Evolutionary conservation across 108 stramenopile genomes (phyloP).

Genomic region (Cylindrotheca fusiformis): DNA sequence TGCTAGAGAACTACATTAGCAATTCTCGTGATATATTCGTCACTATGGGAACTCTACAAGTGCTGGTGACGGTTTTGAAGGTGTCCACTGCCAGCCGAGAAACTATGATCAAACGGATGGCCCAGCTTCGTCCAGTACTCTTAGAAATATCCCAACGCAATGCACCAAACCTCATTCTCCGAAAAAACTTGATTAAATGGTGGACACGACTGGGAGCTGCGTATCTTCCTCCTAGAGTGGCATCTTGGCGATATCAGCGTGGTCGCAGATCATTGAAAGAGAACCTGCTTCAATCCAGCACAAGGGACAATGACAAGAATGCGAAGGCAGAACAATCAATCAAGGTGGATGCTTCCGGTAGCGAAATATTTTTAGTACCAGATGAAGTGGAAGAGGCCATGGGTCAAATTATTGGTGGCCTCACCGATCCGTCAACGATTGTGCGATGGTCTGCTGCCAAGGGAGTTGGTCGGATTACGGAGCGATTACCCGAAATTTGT

Average conservation of each 20-base stretch:
- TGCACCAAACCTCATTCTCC: constrained; percentile 52
- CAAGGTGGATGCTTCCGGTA: too few species aligned
- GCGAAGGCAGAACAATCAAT: not conserved
- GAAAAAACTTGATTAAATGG: constrained; percentile 90
- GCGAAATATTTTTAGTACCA: constrained; percentile 71
- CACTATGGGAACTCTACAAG: constrained; percentile 81
- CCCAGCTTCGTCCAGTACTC: constrained; percentile 12
- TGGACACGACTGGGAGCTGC: constrained; percentile 87
- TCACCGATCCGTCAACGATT: constrained; percentile 87
- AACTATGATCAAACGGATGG: constrained; percentile 24
- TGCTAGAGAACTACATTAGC: constrained; percentile 28
- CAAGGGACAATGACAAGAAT: not conserved
- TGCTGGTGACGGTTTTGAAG: constrained; percentile 74
- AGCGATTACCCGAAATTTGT: constrained; percentile 83
- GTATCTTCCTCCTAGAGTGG: constrained; percentile 90
- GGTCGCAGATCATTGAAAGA: constrained; percentile 82
- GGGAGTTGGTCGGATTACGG: constrained; percentile 94
- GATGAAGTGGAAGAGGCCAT: constrained; percentile 96
- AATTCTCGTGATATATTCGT: constrained; percentile 41
- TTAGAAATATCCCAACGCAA: constrained; percentile 13
- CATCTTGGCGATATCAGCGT: constrained; percentile 93
- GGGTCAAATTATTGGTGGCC: constrained; percentile 76
- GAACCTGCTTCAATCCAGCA: constrained; percentile 37
- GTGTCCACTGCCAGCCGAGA: constrained; percentile 45
- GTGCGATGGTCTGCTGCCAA: constrained; percentile 99